These are phyloP conservation scores for Claviceps pazoutovae DNA, from an alignment of 2,329 filamentous ascomycete genomes.

Conservation along the genomic window DNA sequence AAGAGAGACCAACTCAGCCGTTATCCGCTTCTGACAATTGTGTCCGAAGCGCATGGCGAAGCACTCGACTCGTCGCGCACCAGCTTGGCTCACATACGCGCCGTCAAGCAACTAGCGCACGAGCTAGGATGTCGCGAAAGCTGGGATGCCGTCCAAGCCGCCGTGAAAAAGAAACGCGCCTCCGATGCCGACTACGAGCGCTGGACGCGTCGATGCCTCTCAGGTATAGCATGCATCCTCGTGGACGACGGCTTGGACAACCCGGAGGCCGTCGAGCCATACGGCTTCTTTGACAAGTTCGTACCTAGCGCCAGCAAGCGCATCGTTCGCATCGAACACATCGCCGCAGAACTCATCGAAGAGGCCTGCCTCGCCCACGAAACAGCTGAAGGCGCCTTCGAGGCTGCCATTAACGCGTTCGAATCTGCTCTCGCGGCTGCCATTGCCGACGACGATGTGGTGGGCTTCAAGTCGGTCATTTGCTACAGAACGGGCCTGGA, in stretches of 20 bases:
- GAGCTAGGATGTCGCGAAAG: constrained; percentile 50
- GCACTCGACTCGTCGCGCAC: constrained; percentile 49
- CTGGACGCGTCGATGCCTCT: constrained; percentile 50
- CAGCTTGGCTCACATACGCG: constrained; percentile 56
- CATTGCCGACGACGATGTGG: constrained; percentile 52
- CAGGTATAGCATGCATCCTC: constrained; percentile 58
- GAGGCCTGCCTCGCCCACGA: constrained; percentile 23
- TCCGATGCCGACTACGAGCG: constrained; percentile 31
- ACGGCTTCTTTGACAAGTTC: constrained; percentile 52
- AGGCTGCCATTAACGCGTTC: constrained; percentile 21
- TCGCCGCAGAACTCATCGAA: constrained; percentile 50
- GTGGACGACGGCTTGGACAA: constrained; percentile 63
- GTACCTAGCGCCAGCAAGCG: constrained; percentile 51
- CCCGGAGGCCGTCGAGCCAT: constrained; percentile 40
- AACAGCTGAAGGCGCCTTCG: constrained; percentile 13
- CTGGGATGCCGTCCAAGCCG: constrained; percentile 40
- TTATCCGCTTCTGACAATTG: constrained; percentile 43
- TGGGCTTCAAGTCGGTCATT: constrained; percentile 70
- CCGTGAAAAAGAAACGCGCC: constrained; percentile 25
- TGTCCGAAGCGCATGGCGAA: constrained; percentile 57
- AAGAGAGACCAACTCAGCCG: constrained; percentile 32
- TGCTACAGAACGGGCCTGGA: constrained; percentile 67
- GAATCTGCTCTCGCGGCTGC: constrained; percentile 36
- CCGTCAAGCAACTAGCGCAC: constrained; percentile 50
- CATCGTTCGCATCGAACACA: constrained; percentile 63